Evolutionary conservation across 306 rosid genomes (phyloP).

Genomic region (Acacia acuminata): DNA sequence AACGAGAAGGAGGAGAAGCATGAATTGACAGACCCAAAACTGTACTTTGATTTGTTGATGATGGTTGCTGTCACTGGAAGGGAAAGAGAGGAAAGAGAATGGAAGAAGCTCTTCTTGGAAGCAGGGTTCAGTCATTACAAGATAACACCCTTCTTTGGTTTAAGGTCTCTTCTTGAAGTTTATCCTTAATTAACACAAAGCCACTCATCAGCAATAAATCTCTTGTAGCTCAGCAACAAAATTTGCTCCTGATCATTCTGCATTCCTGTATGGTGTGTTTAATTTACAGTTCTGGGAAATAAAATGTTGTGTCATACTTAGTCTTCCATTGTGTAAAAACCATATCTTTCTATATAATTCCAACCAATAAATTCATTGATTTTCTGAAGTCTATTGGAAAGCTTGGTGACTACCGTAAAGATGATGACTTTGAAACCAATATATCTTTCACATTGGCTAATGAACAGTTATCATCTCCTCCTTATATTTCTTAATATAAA

Average conservation of each 20-base stretch:
- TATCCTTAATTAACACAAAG: constrained; percentile 24
- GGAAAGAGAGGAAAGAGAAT: constrained; percentile 12
- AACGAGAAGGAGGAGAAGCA: background rate
- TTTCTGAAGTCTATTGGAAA: too few relatives aligned
- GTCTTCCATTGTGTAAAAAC: background rate
- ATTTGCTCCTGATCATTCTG: background rate
- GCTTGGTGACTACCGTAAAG: too few relatives aligned
- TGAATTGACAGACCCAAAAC: background rate
- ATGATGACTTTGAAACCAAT: too few relatives aligned
- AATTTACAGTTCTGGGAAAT: background rate
- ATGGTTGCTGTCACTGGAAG: background rate
- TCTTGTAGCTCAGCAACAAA: background rate
- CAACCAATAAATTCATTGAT: too few relatives aligned
- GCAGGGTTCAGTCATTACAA: constrained; percentile 45
- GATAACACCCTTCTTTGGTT: constrained; percentile 31
- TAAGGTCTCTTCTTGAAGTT: constrained; percentile 48
- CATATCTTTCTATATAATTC: too few relatives aligned
- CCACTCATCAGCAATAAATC: background rate
- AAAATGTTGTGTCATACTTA: background rate
- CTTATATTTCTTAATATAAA: too few relatives aligned
- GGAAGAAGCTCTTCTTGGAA: constrained; percentile 31
- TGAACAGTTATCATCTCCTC: too few relatives aligned
- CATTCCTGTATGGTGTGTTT: background rate
- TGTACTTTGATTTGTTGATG: background rate
- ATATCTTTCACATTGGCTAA: too few relatives aligned